Percentiles rank a stretch among this genome's conserved stretches.
phyloP scores from a whole-genome alignment of 2,329 filamentous ascomycete genomes.

The Ophiobolus disseminans region DNA sequence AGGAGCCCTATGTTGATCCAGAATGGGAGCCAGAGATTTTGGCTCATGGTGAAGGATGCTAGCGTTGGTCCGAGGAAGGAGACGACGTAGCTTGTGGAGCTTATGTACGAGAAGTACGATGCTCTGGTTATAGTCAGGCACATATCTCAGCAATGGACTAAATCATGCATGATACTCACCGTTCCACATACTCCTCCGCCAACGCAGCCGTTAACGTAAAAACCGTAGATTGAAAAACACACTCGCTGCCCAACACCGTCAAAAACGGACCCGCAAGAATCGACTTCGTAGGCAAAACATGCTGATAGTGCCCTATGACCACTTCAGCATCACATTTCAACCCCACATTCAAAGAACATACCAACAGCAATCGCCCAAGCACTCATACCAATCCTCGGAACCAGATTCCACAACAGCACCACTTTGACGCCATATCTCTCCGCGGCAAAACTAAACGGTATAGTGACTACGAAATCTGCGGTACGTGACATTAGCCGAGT shows the following conservation, averaged over 20 bases:
- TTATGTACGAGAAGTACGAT: constrained; percentile 47
- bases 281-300: constrained; percentile 36
- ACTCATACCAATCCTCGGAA: constrained; percentile 39
- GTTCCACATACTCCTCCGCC: constrained; percentile 40
- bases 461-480: constrained; percentile 44
- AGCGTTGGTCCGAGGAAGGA: constrained; percentile 45
- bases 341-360: constrained; percentile 21
- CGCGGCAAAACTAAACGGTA: constrained; percentile 46
- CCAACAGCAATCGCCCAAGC: constrained; percentile 42
- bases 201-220: constrained; percentile 44
- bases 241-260: constrained; percentile 44
- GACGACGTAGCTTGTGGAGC: constrained; percentile 44
- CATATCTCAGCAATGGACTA: neutral
- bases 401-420: constrained; percentile 43
- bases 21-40: constrained; percentile 47
- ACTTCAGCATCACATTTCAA: constrained; percentile 1
- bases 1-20: constrained; percentile 42
- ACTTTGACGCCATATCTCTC: constrained; percentile 36
- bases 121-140: constrained; percentile 27
- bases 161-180: constrained; percentile 21
- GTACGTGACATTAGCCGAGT: constrained; percentile 9
- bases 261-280: constrained; percentile 43
- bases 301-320: constrained; percentile 29
- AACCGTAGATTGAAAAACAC: constrained; percentile 46
- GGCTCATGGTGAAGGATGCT: constrained; percentile 44